These are phyloP conservation scores for Conticribra weissflogii DNA, from an alignment of 108 stramenopile genomes.

Conservation along the genomic window DNA sequence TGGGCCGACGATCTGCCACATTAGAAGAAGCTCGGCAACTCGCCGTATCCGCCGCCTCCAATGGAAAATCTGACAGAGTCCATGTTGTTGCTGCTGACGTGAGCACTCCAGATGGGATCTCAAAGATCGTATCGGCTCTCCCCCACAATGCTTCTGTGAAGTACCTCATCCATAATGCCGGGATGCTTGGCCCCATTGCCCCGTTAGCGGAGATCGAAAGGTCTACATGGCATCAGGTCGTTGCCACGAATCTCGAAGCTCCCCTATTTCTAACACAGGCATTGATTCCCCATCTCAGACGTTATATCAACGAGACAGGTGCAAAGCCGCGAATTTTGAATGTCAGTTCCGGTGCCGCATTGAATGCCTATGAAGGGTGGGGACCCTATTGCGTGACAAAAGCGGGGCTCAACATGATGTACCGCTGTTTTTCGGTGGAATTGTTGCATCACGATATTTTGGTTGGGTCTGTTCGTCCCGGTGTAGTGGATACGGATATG, in stretches of 20 bases:
- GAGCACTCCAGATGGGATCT: constrained; percentile 42
- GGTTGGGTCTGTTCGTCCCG: constrained; percentile 61
- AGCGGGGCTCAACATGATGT: constrained; percentile 71
- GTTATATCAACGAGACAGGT: constrained; percentile 20
- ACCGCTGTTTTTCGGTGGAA: constrained; percentile 53
- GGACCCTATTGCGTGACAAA: constrained; percentile 66
- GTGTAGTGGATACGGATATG: constrained; percentile 79
- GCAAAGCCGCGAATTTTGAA: constrained; percentile 49
- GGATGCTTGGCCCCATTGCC: constrained; percentile 60
- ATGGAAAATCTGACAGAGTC: neutral
- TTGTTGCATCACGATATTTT: constrained; percentile 44
- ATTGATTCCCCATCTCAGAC: constrained; percentile 53
- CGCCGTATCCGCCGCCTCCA: neutral
- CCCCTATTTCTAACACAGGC: constrained; percentile 67
- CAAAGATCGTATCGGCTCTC: constrained; percentile 25
- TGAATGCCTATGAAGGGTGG: constrained; percentile 68
- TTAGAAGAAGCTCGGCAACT: constrained; percentile 15
- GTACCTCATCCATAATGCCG: constrained; percentile 72
- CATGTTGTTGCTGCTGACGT: constrained; percentile 36
- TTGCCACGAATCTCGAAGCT: constrained; percentile 54
- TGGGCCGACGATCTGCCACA: constrained; percentile 25
- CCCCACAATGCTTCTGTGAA: constrained; percentile 37
- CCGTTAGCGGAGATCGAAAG: constrained; percentile 45
- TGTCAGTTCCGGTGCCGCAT: constrained; percentile 64
- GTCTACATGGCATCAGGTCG: constrained; percentile 38